A percentile compares a stretch with the other conserved stretches of the same genome.
These are phyloP conservation scores for Daedaleopsis nitida DNA, from an alignment of 768 basidiomycete species.

Conservation along the genomic window DNA sequence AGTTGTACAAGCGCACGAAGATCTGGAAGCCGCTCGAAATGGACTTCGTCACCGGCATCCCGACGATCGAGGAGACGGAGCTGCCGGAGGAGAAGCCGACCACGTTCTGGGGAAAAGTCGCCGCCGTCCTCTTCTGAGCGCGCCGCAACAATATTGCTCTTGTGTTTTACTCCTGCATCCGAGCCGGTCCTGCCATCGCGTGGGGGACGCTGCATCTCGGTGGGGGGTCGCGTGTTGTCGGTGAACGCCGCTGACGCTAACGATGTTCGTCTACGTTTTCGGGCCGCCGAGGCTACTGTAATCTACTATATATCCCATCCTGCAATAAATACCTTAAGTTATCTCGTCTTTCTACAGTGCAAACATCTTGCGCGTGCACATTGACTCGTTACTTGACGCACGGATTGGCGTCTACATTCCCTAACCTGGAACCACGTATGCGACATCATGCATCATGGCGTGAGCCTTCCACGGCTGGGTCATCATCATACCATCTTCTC, in stretches of 20 bases:
- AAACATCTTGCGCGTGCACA: no score
- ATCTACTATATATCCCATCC: slow-evolving; percentile 2
- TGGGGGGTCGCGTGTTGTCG: neutral
- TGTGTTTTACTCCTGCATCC: neutral
- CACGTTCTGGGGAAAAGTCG: slow-evolving; percentile 53
- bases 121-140: slow-evolving; percentile 49
- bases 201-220: neutral
- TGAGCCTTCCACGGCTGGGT: no score
- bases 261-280: neutral
- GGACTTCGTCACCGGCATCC: slow-evolving; percentile 75
- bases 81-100: slow-evolving; percentile 49
- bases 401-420: no score
- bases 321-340: neutral
- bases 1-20: slow-evolving; percentile 41
- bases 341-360: neutral
- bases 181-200: neutral
- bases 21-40: slow-evolving; percentile 62
- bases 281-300: neutral
- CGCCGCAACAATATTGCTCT: neutral
- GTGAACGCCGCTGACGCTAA: neutral
- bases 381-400: no score
- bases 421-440: no score
- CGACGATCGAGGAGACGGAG: slow-evolving; percentile 71
- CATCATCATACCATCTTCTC: no score
- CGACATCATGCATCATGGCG: no score